Conservation (phyloP, 2,329 filamentous ascomycete genomes). For the Fusarium torreyae region DNA sequence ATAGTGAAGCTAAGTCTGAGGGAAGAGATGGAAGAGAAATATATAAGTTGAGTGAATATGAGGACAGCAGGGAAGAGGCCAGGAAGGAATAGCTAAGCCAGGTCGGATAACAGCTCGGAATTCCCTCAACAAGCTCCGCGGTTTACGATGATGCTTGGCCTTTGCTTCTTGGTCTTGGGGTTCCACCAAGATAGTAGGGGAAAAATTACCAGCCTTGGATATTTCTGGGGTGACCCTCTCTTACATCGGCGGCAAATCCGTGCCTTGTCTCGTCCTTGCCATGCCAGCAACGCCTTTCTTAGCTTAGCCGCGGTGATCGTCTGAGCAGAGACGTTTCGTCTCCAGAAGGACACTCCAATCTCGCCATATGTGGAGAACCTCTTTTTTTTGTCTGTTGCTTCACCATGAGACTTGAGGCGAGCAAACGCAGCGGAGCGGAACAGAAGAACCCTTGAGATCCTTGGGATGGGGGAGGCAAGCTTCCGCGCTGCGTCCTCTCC, state of each 20-base stretch:
- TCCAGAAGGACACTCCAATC: slow-evolving; percentile 16
- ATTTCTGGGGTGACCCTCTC: slow-evolving; percentile 38
- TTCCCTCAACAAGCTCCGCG: slow-evolving; percentile 44
- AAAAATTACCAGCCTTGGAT: slow-evolving; percentile 17
- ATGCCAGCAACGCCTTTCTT: neutral
- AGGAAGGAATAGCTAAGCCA: slow-evolving; percentile 13
- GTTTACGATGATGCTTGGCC: slow-evolving; percentile 35
- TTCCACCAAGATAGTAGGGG: slow-evolving; percentile 29
- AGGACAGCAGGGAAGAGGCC: slow-evolving; percentile 32
- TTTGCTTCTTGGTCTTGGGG: slow-evolving; percentile 31
- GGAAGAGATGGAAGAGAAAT: slow-evolving; percentile 32
- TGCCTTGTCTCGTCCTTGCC: slow-evolving; percentile 20
- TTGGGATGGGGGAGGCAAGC: slow-evolving; percentile 22
- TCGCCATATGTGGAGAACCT: slow-evolving; percentile 41
- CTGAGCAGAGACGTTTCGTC: slow-evolving; percentile 22
- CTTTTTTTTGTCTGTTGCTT: neutral
- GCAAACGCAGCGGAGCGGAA: neutral
- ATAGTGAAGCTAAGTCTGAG: slow-evolving; percentile 10
- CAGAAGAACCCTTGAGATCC: slow-evolving; percentile 5
- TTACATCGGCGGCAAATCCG: slow-evolving; percentile 35
- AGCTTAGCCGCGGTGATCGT: slow-evolving; percentile 10
- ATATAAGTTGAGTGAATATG: slow-evolving; percentile 35
- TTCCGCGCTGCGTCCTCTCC: slow-evolving; percentile 2
- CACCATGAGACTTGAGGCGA: neutral
- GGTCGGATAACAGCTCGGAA: slow-evolving; percentile 36